phyloP scores from a whole-genome alignment of 768 basidiomycete genomes.

The Pleurotus tuber-regium region DNA sequence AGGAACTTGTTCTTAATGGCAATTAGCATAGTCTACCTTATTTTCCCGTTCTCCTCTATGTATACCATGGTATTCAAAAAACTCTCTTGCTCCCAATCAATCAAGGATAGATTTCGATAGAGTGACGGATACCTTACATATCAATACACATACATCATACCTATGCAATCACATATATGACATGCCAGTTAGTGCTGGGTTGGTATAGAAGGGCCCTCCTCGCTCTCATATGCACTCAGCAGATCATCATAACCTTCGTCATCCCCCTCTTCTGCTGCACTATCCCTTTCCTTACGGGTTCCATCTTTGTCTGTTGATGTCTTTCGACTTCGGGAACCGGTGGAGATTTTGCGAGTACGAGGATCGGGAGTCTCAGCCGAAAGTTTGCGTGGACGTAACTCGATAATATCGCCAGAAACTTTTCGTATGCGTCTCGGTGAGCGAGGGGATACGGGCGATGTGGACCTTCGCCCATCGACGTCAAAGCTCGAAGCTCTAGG shows the following conservation, averaged over 20 bases:
- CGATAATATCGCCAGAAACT: constrained; percentile 34
- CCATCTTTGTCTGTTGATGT: constrained; percentile 40
- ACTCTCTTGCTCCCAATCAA: constrained; percentile 24
- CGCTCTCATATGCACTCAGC: constrained; percentile 80
- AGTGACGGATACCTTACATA: not conserved
- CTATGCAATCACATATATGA: not conserved
- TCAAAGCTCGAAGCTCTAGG: constrained; percentile 56
- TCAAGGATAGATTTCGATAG: not conserved
- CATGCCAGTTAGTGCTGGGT: too few species aligned
- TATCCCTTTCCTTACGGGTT: constrained; percentile 45
- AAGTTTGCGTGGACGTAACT: constrained; percentile 26
- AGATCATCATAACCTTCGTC: constrained; percentile 77
- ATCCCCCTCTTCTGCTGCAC: constrained; percentile 74
- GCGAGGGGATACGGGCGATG: constrained; percentile 24
- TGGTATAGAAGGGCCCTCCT: constrained; percentile 37
- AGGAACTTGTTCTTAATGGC: constrained; percentile 4
- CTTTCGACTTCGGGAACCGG: constrained; percentile 40
- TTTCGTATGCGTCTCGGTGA: constrained; percentile 38
- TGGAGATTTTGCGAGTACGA: constrained; percentile 44
- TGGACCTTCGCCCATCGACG: constrained; percentile 25
- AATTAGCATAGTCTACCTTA: constrained; percentile 62
- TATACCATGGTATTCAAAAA: constrained; percentile 62
- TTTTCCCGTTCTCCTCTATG: constrained; percentile 54
- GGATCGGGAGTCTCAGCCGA: constrained; percentile 32
- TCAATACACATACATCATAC: not conserved